Evolutionary conservation across 768 basidiomycete species (phyloP).

Genomic region (Amylocystis lapponica): DNA sequence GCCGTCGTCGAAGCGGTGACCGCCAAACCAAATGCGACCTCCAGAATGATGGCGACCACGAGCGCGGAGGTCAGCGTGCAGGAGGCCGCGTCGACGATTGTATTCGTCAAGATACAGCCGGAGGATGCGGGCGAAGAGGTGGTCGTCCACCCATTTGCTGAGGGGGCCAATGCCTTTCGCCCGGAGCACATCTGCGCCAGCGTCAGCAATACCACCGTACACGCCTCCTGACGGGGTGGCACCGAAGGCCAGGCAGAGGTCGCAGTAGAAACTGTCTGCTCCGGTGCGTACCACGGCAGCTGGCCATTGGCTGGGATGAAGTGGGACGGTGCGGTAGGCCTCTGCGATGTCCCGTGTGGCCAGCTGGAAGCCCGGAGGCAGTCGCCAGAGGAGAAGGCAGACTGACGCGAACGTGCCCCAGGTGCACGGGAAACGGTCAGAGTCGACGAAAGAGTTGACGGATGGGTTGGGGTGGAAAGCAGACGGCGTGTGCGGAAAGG

Average conservation of each 20-base stretch:
- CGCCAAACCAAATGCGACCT: constrained; percentile 17
- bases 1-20: constrained; percentile 9
- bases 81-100: constrained; percentile 17
- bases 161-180: constrained; percentile 11
- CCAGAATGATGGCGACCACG: constrained; percentile 8
- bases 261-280: not conserved
- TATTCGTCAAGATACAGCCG: constrained; percentile 13
- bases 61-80: not conserved
- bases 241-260: constrained; percentile 6
- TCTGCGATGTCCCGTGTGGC: constrained; percentile 31
- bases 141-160: constrained; percentile 4
- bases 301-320: constrained; percentile 31
- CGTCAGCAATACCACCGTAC: constrained; percentile 7
- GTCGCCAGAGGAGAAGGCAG: constrained; percentile 21
- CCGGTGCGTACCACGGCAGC: constrained; percentile 18
- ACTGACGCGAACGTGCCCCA: constrained; percentile 38
- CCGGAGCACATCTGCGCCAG: constrained; percentile 8
- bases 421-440: constrained; percentile 31
- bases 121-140: constrained; percentile 12
- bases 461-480: constrained; percentile 10
- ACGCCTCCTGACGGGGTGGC: not conserved
- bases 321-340: constrained; percentile 31
- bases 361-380: constrained; percentile 32
- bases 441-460: constrained; percentile 25
- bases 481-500: constrained; percentile 8